Percentiles rank a stretch among this genome's conserved stretches.
Conservation (phyloP, 2,329 filamentous ascomycete species). For the Stemphylium vesicarium region DNA sequence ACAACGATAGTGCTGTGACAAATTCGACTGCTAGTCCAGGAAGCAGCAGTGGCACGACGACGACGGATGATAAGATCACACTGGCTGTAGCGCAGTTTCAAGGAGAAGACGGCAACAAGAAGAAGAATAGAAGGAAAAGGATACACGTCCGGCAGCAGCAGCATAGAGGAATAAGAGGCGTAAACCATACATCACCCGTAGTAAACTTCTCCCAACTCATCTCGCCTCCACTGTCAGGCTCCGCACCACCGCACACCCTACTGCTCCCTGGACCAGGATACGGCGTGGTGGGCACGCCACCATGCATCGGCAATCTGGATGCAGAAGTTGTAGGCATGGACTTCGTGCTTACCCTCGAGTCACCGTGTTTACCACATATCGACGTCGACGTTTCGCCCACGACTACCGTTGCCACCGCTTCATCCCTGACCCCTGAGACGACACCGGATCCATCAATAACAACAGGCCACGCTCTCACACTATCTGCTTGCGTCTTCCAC, state of each 20-base stretch:
- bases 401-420: background rate
- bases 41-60: background rate
- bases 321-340: constrained; percentile 34
- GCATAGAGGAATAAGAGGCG: background rate
- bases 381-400: constrained; percentile 10
- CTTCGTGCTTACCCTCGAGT: constrained; percentile 47
- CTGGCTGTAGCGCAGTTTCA: background rate
- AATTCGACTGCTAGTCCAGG: background rate
- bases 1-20: background rate
- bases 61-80: background rate
- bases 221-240: background rate
- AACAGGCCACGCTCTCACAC: constrained; percentile 42
- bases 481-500: constrained; percentile 37
- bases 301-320: constrained; percentile 20
- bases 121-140: constrained; percentile 4
- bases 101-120: background rate
- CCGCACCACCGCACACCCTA: background rate
- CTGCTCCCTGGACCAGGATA: background rate
- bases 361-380: constrained; percentile 44
- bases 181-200: background rate
- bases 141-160: constrained; percentile 1
- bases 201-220: background rate
- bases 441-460: constrained; percentile 4
- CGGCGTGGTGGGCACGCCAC: background rate
- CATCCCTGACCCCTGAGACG: background rate